phyloP scores from a whole-genome alignment of 2,329 filamentous ascomycete genomes.

The Ilyonectria mors-panacis region DNA sequence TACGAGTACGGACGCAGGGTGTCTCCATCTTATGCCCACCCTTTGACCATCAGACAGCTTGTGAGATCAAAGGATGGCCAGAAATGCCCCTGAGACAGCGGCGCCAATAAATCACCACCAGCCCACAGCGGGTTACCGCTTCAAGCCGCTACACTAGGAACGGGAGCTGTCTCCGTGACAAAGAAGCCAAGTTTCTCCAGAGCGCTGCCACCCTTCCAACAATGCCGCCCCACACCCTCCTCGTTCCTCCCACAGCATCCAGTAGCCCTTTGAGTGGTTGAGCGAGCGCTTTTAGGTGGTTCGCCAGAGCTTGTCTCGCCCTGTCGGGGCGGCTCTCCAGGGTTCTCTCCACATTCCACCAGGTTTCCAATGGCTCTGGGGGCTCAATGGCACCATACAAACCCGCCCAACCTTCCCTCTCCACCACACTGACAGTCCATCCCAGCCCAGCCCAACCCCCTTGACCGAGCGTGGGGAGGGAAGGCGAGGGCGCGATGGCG shows the following conservation, averaged over 20 bases:
- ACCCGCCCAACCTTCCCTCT: background rate
- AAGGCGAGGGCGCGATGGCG: constrained; percentile 2
- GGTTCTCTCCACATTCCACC: constrained; percentile 32
- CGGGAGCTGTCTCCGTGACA: constrained; percentile 46
- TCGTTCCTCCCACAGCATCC: constrained; percentile 11
- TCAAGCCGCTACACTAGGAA: constrained; percentile 42
- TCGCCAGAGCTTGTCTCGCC: constrained; percentile 4
- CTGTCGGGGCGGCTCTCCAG: constrained; percentile 17
- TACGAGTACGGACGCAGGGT: constrained; percentile 11
- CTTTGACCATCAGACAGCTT: constrained; percentile 1
- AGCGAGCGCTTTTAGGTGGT: constrained; percentile 1
- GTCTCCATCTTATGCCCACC: constrained; percentile 12
- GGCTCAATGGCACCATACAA: constrained; percentile 2
- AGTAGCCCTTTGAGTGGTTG: constrained; percentile 3
- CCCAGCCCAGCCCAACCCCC: constrained; percentile 11
- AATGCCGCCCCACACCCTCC: background rate
- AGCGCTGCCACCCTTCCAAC: background rate
- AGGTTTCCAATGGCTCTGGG: constrained; percentile 17
- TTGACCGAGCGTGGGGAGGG: background rate
- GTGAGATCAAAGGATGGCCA: constrained; percentile 25
- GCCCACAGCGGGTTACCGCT: background rate
- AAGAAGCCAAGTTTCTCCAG: constrained; percentile 41
- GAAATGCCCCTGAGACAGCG: constrained; percentile 42
- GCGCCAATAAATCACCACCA: constrained; percentile 34
- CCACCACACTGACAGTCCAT: background rate